Evolutionary conservation across 2,329 filamentous ascomycete species (phyloP), one percentile per base, ranked within the genome.

Genomic region (Colletotrichum tofieldiae): DNA sequence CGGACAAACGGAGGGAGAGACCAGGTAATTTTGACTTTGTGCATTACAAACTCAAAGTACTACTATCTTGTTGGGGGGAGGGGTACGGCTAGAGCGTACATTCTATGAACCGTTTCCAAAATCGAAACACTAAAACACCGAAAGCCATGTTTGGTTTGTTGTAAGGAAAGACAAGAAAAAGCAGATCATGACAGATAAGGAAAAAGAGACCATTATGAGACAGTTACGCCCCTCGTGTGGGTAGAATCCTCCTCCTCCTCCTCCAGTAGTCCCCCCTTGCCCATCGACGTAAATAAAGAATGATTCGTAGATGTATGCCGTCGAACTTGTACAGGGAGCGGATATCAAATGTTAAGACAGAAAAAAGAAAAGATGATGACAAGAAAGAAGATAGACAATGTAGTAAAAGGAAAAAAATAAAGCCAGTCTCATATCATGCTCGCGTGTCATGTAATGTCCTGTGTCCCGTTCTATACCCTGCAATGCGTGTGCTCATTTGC

Each of bases 321-420:
- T 55, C 70, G 65, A 60, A 65, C 54, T 70, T 70, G 65, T 72
- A 70, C 59, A 72, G 54, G 58, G 70, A 72, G 65, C 70, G 59
- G 70, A 72, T 72, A 72, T 72, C 70, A 69, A 63, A 70, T 72
- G 70, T 54, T 70, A 56, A 70, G 66, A 72, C 65, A 72, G 52
- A 47, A 58, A 59, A 54, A 61, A 60, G 52, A 56, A 73, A 62
- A 65, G 41, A 39, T 37, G 65, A 61, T 65, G 54, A 67, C 58
- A 68, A 72, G 63, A 51, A 65, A 67, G 54, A 62, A 58, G 49
- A 62, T 58, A 51, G 58, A 45, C 49, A 63, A 64, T 65, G 65
- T 54, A 26, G 39, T 56, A 58, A 47, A 37, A 37, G 32, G 43
- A 61, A 69, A 29, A 62, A 35, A 59, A 68, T 37, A 37, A 62